Percentiles rank a stretch among this genome's conserved stretches.
Conservation (phyloP, 164 flowering plant species). For the Piper betle region DNA sequence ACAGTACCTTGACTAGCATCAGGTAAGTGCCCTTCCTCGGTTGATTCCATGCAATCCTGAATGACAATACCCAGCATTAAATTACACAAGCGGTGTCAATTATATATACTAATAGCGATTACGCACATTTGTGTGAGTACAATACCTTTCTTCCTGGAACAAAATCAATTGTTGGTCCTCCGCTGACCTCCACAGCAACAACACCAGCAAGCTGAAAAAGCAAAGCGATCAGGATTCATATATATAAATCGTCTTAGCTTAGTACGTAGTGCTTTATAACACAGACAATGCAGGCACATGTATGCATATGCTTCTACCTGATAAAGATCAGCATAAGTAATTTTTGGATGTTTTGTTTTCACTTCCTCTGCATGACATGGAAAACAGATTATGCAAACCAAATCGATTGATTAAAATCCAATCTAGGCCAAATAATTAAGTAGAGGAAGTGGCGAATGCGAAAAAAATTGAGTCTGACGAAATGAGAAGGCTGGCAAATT, state of each 20-base stretch:
- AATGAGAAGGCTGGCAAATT: not conserved
- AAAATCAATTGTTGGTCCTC: conserved; percentile 83
- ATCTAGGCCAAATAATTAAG: not conserved
- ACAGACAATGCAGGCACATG: no score
- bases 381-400: not conserved
- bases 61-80: conserved; percentile 4
- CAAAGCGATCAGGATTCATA: not conserved
- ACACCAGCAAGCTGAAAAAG: conserved; percentile 86
- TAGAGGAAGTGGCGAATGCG: not conserved
- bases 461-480: not conserved
- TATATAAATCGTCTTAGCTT: no score
- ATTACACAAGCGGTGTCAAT: conserved; percentile 1
- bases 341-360: conserved; percentile 61
- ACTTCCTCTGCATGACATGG: conserved; percentile 41
- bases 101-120: not conserved
- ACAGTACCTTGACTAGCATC: conserved; percentile 67
- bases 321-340: conserved; percentile 87
- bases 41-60: conserved; percentile 66
- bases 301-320: conserved; percentile 14
- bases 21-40: conserved; percentile 83
- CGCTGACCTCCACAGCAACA: conserved; percentile 95
- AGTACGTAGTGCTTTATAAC: no score
- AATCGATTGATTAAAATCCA: no score
- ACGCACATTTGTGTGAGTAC: no score
- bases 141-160: conserved; percentile 92